A percentile compares a stretch with the other conserved stretches of the same genome.
These are phyloP conservation scores for Fusarium anthophilum DNA, from an alignment of 2,329 filamentous ascomycete genomes.

Conservation along the genomic window DNA sequence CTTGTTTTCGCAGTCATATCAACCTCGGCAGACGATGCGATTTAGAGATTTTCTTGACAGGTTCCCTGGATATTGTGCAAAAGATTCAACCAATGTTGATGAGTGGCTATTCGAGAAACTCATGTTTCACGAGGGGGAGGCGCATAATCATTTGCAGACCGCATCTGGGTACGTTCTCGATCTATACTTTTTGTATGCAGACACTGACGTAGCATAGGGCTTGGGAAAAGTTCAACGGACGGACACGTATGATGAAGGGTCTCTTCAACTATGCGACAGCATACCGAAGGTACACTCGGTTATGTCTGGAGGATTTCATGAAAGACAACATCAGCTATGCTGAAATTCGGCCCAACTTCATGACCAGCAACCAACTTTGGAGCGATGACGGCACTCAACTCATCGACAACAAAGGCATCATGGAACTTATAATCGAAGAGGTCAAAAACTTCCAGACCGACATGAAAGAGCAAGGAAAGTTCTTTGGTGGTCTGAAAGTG, in stretches of 20 bases:
- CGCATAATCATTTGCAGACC: constrained; percentile 62
- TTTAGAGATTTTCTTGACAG: constrained; percentile 53
- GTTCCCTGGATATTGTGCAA: constrained; percentile 43
- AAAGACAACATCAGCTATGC: constrained; percentile 75
- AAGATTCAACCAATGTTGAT: constrained; percentile 44
- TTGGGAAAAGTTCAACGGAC: constrained; percentile 72
- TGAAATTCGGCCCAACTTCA: constrained; percentile 75
- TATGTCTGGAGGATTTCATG: constrained; percentile 69
- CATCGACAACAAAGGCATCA: constrained; percentile 67
- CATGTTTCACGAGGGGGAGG: constrained; percentile 68
- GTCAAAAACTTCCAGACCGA: constrained; percentile 58
- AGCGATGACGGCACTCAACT: constrained; percentile 62
- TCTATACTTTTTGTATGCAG: not conserved
- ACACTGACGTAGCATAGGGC: constrained; percentile 50
- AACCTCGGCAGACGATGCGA: constrained; percentile 54
- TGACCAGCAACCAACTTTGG: constrained; percentile 70
- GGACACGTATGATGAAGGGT: constrained; percentile 78
- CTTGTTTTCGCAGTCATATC: constrained; percentile 62
- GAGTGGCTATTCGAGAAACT: constrained; percentile 71
- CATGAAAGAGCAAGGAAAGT: constrained; percentile 41
- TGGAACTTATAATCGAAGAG: constrained; percentile 67
- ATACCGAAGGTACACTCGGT: constrained; percentile 68
- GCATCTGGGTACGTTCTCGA: constrained; percentile 58
- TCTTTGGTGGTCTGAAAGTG: constrained; percentile 73
- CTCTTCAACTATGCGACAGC: constrained; percentile 73